phyloP scores from a whole-genome alignment of 768 basidiomycete genomes.

The Pulveroboletus sp. region DNA sequence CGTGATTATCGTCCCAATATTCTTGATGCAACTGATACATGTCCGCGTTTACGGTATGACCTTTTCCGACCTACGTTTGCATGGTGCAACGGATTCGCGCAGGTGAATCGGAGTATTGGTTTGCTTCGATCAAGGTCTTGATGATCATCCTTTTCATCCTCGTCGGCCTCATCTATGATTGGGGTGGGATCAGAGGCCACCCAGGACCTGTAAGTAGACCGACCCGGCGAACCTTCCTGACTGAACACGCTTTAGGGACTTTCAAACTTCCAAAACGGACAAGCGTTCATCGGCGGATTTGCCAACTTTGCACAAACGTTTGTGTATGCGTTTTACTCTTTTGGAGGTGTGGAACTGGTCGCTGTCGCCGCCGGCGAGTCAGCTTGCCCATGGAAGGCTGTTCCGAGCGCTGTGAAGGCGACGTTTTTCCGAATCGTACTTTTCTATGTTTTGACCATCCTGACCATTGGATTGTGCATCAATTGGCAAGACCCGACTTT shows the following conservation, averaged over 20 bases:
- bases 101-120: slow-evolving; percentile 65
- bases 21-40: slow-evolving; percentile 51
- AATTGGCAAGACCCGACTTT: slow-evolving; percentile 55
- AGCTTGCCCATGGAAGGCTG: slow-evolving; percentile 55
- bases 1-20: slow-evolving; percentile 50
- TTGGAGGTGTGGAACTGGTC: slow-evolving; percentile 66
- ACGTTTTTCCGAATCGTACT: slow-evolving; percentile 64
- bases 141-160: slow-evolving; percentile 61
- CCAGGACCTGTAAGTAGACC: slow-evolving; percentile 48
- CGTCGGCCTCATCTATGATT: slow-evolving; percentile 58
- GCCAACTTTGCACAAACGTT: slow-evolving; percentile 52
- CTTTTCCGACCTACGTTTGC: neutral
- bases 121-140: slow-evolving; percentile 59
- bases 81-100: neutral
- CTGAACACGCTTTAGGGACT: slow-evolving; percentile 40
- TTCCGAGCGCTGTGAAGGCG: slow-evolving; percentile 62
- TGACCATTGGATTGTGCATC: slow-evolving; percentile 64
- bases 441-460: slow-evolving; percentile 61
- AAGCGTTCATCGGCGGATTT: slow-evolving; percentile 54
- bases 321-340: slow-evolving; percentile 69
- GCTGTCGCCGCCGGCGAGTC: slow-evolving; percentile 72
- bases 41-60: slow-evolving; percentile 53
- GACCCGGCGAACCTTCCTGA: neutral
- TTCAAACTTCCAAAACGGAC: slow-evolving; percentile 44
- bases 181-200: slow-evolving; percentile 55